phyloP scores from a whole-genome alignment of 2,329 filamentous ascomycete species.

The Colletotrichum tropicale region DNA sequence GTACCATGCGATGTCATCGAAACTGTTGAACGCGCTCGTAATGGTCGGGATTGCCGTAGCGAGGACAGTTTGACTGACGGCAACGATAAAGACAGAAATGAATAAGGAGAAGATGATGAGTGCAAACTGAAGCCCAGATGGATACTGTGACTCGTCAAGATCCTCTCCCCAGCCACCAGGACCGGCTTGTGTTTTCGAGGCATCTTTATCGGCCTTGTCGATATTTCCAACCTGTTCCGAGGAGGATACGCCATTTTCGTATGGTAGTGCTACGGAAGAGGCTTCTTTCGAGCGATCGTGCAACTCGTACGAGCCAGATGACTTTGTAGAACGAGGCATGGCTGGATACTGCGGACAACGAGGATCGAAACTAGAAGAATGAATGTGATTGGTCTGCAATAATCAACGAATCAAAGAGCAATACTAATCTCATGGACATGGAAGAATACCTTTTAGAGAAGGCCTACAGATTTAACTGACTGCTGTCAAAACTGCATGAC shows the following conservation, averaged over 20 bases:
- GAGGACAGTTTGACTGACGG: background rate
- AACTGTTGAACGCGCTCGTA: conserved; percentile 36
- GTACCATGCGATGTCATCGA: conserved; percentile 45
- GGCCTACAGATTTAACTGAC: background rate
- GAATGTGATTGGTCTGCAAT: background rate
- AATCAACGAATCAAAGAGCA: background rate
- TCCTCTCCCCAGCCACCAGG: background rate
- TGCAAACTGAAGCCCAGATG: background rate
- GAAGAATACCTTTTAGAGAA: background rate
- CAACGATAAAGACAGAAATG: background rate
- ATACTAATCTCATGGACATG: background rate
- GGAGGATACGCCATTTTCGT: background rate
- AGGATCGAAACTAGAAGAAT: background rate
- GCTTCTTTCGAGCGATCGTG: background rate
- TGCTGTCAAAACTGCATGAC: background rate
- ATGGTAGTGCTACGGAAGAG: background rate
- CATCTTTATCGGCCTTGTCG: background rate
- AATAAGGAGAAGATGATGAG: background rate
- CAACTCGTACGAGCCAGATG: background rate
- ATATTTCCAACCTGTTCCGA: background rate
- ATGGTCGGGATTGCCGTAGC: conserved; percentile 34
- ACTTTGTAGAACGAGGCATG: background rate
- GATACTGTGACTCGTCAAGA: background rate
- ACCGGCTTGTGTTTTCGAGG: background rate
- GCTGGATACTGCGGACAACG: background rate